Evolutionary conservation across 805 yeast genomes (phyloP).

Genomic region (Suhomyces tanzawaensis): DNA sequence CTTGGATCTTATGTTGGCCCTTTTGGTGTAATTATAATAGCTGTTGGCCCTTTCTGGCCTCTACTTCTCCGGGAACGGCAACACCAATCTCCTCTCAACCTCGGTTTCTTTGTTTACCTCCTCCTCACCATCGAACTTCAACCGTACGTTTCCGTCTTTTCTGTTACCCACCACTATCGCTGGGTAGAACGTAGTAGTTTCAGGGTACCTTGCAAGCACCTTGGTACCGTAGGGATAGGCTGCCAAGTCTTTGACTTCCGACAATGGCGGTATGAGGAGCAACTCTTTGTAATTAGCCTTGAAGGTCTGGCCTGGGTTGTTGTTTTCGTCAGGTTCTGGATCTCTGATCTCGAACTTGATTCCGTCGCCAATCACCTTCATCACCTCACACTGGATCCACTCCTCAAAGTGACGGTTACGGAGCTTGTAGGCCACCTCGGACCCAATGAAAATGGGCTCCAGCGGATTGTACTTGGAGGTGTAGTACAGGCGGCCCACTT

Average conservation of each 20-base stretch:
- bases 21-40: too few species aligned
- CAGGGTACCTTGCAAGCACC: constrained; percentile 93
- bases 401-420: constrained; percentile 73
- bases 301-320: constrained; percentile 82
- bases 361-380: constrained; percentile 73
- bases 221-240: constrained; percentile 72
- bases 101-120: constrained; percentile 95
- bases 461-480: constrained; percentile 59
- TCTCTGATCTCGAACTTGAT: constrained; percentile 81
- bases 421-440: constrained; percentile 86
- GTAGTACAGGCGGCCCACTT: constrained; percentile 45
- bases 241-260: constrained; percentile 39
- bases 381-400: constrained; percentile 95
- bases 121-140: constrained; percentile 94
- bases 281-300: constrained; percentile 81
- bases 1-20: too few species aligned
- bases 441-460: constrained; percentile 58
- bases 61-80: constrained; percentile 58
- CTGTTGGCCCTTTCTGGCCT: too few species aligned
- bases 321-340: constrained; percentile 95
- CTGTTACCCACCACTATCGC: constrained; percentile 84
- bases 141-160: constrained; percentile 71
- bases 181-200: constrained; percentile 93
- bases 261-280: constrained; percentile 61
- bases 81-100: constrained; percentile 78